Conservation (phyloP, 2,329 filamentous ascomycete species). For the Calonectria henricotiae region DNA sequence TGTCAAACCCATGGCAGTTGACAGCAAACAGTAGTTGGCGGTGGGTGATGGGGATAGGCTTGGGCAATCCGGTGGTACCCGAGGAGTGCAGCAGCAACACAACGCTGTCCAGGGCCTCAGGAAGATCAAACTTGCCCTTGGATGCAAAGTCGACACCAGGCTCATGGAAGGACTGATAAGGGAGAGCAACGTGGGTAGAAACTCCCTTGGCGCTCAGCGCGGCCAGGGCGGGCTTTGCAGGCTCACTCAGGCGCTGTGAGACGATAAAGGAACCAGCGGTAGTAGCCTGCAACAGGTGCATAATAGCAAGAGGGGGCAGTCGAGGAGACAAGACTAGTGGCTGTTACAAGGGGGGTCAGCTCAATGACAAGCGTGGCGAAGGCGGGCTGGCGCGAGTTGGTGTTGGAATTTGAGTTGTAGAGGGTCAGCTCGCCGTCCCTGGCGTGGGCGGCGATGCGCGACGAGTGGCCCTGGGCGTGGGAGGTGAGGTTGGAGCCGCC, state of each 20-base stretch:
- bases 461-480: slow-evolving; percentile 53
- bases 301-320: slow-evolving; percentile 41
- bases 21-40: slow-evolving; percentile 53
- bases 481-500: slow-evolving; percentile 53
- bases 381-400: slow-evolving; percentile 26
- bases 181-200: slow-evolving; percentile 37
- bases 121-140: slow-evolving; percentile 37
- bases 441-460: slow-evolving; percentile 49
- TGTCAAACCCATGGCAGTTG: slow-evolving; percentile 51
- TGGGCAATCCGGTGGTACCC: slow-evolving; percentile 58
- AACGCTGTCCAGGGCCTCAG: slow-evolving; percentile 46
- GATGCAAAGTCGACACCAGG: slow-evolving; percentile 32
- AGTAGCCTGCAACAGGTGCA: slow-evolving; percentile 42
- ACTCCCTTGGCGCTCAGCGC: slow-evolving; percentile 41
- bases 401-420: slow-evolving; percentile 36
- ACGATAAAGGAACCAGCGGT: slow-evolving; percentile 42
- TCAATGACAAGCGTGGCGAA: slow-evolving; percentile 11
- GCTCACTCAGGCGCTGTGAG: slow-evolving; percentile 41
- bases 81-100: slow-evolving; percentile 57
- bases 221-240: slow-evolving; percentile 38
- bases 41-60: slow-evolving; percentile 56
- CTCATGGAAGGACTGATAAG: slow-evolving; percentile 39
- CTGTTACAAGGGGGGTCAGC: slow-evolving; percentile 28
- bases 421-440: slow-evolving; percentile 48
- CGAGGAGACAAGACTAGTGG: slow-evolving; percentile 44